Conservation (phyloP, 495 filamentous ascomycete genomes). For the Aspergillus saccharolyticus region DNA sequence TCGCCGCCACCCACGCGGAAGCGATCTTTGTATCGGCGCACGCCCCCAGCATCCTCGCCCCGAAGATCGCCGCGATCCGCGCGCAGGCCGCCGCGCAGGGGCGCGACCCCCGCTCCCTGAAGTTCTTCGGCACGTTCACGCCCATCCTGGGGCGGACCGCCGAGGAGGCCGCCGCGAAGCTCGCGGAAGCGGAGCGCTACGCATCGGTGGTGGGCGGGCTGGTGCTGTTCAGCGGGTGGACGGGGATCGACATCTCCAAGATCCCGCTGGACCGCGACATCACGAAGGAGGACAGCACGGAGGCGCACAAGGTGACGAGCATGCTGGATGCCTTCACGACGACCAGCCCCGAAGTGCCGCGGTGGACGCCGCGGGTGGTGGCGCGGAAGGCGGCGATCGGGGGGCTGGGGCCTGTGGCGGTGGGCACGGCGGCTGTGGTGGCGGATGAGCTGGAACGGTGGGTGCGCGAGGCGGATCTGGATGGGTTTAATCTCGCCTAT, state of each 20-base stretch:
- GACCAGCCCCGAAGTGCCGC: conserved; percentile 44
- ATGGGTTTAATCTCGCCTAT: conserved; percentile 55
- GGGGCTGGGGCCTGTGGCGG: conserved; percentile 47
- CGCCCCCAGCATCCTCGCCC: conserved; percentile 43
- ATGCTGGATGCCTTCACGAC: conserved; percentile 48
- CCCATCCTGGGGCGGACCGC: conserved; percentile 54
- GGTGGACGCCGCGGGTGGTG: conserved; percentile 49
- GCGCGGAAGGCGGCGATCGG: conserved; percentile 56
- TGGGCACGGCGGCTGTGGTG: conserved; percentile 51
- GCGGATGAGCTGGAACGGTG: conserved; percentile 57
- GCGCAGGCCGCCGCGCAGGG: conserved; percentile 45
- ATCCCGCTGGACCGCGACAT: conserved; percentile 54
- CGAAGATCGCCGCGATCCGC: conserved; percentile 53
- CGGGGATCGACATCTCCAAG: conserved; percentile 56
- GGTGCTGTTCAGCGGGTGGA: conserved; percentile 58
- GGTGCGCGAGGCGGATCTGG: conserved; percentile 54
- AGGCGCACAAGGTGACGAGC: conserved; percentile 48
- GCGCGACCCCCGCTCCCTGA: conserved; percentile 51
- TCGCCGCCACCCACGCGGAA: conserved; percentile 59
- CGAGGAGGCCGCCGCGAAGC: conserved; percentile 51
- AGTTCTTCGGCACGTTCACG: conserved; percentile 56
- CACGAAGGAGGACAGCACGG: conserved; percentile 44
- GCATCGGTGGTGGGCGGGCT: conserved; percentile 52
- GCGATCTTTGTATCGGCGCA: conserved; percentile 59
- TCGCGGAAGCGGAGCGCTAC: conserved; percentile 46